phyloP scores from a whole-genome alignment of 441 rosid species.

The Melastoma candidum region DNA sequence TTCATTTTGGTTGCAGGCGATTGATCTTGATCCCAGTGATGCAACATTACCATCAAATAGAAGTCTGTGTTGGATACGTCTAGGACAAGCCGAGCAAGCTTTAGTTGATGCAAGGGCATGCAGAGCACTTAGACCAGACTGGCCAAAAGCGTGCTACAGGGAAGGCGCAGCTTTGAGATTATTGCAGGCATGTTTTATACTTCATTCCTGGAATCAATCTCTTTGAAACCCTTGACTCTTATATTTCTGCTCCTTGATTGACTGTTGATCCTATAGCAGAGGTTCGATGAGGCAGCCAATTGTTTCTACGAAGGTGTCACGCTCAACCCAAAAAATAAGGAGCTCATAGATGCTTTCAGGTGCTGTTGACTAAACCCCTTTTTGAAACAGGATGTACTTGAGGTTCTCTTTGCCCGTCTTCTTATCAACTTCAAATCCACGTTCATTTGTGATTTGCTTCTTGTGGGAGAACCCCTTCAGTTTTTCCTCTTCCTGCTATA shows the following conservation, averaged over 20 bases:
- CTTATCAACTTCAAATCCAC: background rate
- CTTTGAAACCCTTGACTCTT: background rate
- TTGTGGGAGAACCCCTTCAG: too few species aligned
- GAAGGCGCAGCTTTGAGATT: constrained; percentile 88
- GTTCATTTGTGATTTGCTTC: background rate
- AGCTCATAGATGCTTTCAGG: constrained; percentile 71
- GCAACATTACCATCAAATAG: constrained; percentile 69
- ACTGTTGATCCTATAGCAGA: constrained; percentile 28
- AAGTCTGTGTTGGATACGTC: constrained; percentile 84
- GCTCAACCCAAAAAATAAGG: constrained; percentile 78
- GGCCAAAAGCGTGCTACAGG: constrained; percentile 86
- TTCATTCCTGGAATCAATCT: background rate
- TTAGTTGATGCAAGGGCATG: constrained; percentile 72
- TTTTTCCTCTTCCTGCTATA: background rate
- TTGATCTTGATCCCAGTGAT: constrained; percentile 74
- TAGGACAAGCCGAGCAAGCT: constrained; percentile 72
- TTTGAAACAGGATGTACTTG: background rate
- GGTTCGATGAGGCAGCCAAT: constrained; percentile 90
- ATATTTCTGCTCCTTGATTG: background rate
- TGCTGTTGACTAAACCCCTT: constrained; percentile 9
- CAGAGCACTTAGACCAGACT: constrained; percentile 60
- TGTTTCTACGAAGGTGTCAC: constrained; percentile 79
- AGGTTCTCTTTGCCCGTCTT: too few species aligned
- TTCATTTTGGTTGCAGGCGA: constrained; percentile 41
- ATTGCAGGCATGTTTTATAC: constrained; percentile 39